Evolutionary conservation across 208 protist species (phyloP), one percentile per base, ranked within the genome.

Genomic region (Trypanosoma rangeli): DNA sequence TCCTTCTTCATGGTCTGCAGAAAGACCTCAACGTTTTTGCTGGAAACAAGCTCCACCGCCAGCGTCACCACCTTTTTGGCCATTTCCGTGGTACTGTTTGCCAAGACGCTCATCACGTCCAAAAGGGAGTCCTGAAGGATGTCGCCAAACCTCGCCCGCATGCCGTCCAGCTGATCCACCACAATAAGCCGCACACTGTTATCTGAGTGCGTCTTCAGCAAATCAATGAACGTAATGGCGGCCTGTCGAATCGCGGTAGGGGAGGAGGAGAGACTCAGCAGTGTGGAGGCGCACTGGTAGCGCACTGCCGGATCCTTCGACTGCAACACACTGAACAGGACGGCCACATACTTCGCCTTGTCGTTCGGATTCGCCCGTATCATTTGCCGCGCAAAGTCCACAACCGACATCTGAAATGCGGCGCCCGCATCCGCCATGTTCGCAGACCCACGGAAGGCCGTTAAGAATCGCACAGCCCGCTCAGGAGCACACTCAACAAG

Each of bases 141-240:
- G 13, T 89, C 64, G 35, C 80, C 74, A 79, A 93, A 89, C 46
- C 68, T 74, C 4, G 33, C 31, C 22, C 97, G 90, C 78, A 99
- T 97, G 18, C 90, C 85, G 42, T 93, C 83, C n/a, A 99, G 79
- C 76, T 95, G 83, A 58, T 99, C 97, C 16, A 99, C 79, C 12
- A 99, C 96, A 76, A 99, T 98, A 26, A 99, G 84, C 48, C 98
- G 98, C n/a, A 99, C 98, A 77, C 97, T 99, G 88, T 98, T 99
- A 76, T 99, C 98, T 39, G 80, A 89, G 76, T 99, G 95, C 18
- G 83, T 87, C 63, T 87, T 87, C 35, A 99, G 84, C 24, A 99
- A 81, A 73, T 98, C 88, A 58, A 98, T 95, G 78, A 94, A 98
- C 8, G 93, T 93, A 39, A 89, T 78, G 26, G 95, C 88, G 20